Conservation (phyloP, 768 basidiomycete genomes). For the Leccinum subgranulosum region DNA sequence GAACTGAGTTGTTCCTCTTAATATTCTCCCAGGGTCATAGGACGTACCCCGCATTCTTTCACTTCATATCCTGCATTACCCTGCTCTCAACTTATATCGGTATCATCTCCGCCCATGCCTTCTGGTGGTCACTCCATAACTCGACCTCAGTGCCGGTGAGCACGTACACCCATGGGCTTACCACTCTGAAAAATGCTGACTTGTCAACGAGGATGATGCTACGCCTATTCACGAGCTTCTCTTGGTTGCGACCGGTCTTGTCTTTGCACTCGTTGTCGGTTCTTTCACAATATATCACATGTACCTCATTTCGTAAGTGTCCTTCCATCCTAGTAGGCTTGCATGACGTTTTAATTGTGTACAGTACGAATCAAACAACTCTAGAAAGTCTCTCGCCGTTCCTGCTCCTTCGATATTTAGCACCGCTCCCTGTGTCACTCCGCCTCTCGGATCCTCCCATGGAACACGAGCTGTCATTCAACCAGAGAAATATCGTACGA, state of each 20-base stretch:
- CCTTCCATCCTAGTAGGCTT: not conserved
- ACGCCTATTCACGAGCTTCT: constrained; percentile 72
- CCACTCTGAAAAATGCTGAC: constrained; percentile 1
- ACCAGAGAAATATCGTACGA: constrained; percentile 63
- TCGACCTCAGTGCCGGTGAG: constrained; percentile 56
- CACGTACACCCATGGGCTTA: not conserved
- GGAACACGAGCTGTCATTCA: constrained; percentile 66
- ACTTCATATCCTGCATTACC: constrained; percentile 66
- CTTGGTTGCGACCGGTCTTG: constrained; percentile 54
- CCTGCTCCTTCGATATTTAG: constrained; percentile 66
- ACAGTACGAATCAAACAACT: constrained; percentile 84
- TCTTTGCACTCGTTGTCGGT: constrained; percentile 66
- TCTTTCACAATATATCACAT: constrained; percentile 75
- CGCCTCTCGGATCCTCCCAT: constrained; percentile 66
- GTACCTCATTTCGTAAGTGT: constrained; percentile 68
- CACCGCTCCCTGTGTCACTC: constrained; percentile 47
- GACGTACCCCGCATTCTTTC: constrained; percentile 81
- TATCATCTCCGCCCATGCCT: constrained; percentile 46
- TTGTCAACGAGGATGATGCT: constrained; percentile 46
- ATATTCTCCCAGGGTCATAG: constrained; percentile 59
- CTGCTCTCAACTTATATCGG: constrained; percentile 62
- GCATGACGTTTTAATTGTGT: not conserved
- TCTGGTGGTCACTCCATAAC: constrained; percentile 66
- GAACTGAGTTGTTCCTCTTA: not conserved
- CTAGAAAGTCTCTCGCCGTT: constrained; percentile 75